Evolutionary conservation across 805 yeast species (phyloP).

Genomic region (Lipomyces kockii): DNA sequence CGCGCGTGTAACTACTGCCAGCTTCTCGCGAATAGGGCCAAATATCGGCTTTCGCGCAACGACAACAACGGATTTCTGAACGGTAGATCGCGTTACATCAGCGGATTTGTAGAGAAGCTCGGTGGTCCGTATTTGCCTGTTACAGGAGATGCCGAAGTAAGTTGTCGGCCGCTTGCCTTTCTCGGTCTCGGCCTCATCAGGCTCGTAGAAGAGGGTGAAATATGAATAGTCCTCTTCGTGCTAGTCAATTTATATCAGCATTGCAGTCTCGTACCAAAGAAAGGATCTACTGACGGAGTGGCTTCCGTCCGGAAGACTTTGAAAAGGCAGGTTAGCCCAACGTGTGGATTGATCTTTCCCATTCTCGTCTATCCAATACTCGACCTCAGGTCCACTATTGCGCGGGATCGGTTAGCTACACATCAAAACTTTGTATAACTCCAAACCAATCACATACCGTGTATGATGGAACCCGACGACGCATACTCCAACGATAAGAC

Average conservation of each 20-base stretch:
- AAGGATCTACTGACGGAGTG: slow-evolving; percentile 55
- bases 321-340: slow-evolving; percentile 92
- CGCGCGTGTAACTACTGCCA: slow-evolving; percentile 84
- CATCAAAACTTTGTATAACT: slow-evolving; percentile 15
- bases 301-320: slow-evolving; percentile 94
- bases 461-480: slow-evolving; percentile 91
- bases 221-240: slow-evolving; percentile 92
- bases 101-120: slow-evolving; percentile 61
- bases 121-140: slow-evolving; percentile 73
- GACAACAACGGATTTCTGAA: slow-evolving; percentile 89
- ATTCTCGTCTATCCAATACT: slow-evolving; percentile 74
- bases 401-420: background rate
- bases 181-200: slow-evolving; percentile 13
- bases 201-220: slow-evolving; percentile 78
- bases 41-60: slow-evolving; percentile 86
- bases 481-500: slow-evolving; percentile 76
- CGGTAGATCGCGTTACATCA: slow-evolving; percentile 80
- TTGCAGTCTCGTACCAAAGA: background rate
- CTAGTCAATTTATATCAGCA: slow-evolving; percentile 4
- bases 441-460: slow-evolving; percentile 21
- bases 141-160: slow-evolving; percentile 93
- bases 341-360: slow-evolving; percentile 49
- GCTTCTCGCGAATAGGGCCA: slow-evolving; percentile 81
- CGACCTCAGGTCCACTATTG: slow-evolving; percentile 88
- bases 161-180: slow-evolving; percentile 53